Evolutionary conservation across 768 basidiomycete genomes (phyloP), one percentile per base, ranked within the genome.

Genomic region (Phaeotremella skinneri): DNA sequence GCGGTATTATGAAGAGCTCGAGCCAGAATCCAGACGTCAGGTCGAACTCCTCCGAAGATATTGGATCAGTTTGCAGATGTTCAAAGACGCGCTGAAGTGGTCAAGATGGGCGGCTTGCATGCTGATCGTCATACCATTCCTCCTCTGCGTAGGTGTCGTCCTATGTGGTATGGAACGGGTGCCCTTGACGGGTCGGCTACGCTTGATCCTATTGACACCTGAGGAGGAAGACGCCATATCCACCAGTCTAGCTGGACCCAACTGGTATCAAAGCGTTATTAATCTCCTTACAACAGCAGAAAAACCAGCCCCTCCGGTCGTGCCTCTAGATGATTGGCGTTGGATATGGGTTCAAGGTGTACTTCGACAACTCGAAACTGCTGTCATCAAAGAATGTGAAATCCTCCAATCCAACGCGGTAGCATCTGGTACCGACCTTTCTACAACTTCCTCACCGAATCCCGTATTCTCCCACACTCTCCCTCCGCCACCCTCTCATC

Each of bases 211-310:
- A 7, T 82, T 96, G 16, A 91, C 90, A 2, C 91, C 92, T 1
- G 88, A 91, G 65, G 92, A 96, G 78, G 92, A 97, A 72, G 90
- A 92, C 52, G 85, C 85, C 29, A 89, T 97, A 41, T 85, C 90
- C n/a, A 77, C 80, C 2, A 87, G 89, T 69, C 83, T 97, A 9
- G 84, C 85, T 20, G 92, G 90, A 16, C 78, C 83, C 21, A 90
- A 90, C 47, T 97, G 92, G 92, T 90, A 88, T 76, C 80, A 82
- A 61, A 87, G 90, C 34, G 87, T 97, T 20, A 82, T 83, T 34
- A 85, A 88, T 37, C 89, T 94, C 45, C 82, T 97, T 13, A 81
- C 86, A 5, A 74, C 61, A 73, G 83, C 59, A 82, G 87, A 59
- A 85, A 84, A 4, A 77, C 70, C 57, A 20, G 84, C 50, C 0